Evolutionary conservation across 2,329 filamentous ascomycete genomes (phyloP), one percentile per base, ranked within the genome.

Genomic region (Colletotrichum sp.): DNA sequence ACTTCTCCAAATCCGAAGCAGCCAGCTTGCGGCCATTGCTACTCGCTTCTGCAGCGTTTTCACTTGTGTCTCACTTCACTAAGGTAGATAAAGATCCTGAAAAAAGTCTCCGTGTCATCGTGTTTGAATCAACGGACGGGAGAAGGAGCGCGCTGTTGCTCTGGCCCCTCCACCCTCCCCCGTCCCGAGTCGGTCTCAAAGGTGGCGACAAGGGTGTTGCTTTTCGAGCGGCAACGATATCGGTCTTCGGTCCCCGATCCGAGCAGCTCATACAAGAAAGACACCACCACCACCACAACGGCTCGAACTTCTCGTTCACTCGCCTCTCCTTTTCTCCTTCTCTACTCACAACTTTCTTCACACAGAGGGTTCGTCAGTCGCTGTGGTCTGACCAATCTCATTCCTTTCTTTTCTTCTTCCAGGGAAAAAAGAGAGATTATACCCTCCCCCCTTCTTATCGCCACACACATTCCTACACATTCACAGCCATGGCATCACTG

Each of bases 401-500:
- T 49, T 36, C 44, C 36, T 59, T 62, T 6, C 52, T 34, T 74
- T 49, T 21, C 1, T 7, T 49, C 44, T 12, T 49, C 3, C 18
- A 49, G 44, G 44, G 44, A 49, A 49, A 49, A 49, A 21, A 49
- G 44, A 49, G 44, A 24, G 34, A 65, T 10, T 8, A 44, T 44
- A 68, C 63, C 57, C 15, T n/a, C 12, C 36, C 55, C 18, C n/a
- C 28, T 36, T 55, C 39, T 60, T 67, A 36, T 34, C 57, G n/a
- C 63, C 39, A 65, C 77, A 49, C 44, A 21, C 44, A 21, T 2
- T 4, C 44, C 44, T 49, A 49, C 10, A 49, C 44, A 49, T 21
- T 12, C 44, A 67, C 24, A 69, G 55, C 60, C 28, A 78, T 78
- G 77, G 77, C 77, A 70, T 78, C 77, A 28, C 60, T 77, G 60